phyloP scores from a whole-genome alignment of 371 early-diverging fungal genomes.

The Fennellomyces sp. region DNA sequence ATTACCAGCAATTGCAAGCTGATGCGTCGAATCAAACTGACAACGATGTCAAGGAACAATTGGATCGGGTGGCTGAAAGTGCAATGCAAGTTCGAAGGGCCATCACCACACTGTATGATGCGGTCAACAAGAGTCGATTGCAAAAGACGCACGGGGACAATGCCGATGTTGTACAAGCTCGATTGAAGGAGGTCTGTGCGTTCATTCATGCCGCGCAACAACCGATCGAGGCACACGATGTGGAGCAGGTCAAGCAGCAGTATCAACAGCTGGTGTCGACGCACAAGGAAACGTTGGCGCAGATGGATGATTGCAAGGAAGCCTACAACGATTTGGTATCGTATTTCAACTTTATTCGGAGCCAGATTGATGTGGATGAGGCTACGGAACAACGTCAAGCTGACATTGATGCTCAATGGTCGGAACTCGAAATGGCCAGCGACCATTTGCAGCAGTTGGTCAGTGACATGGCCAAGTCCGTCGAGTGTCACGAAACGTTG shows the following conservation, averaged over 20 bases:
- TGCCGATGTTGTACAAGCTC: slow-evolving; percentile 9
- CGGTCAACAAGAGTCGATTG: slow-evolving; percentile 38
- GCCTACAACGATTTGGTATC: slow-evolving; percentile 40
- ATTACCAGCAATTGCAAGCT: slow-evolving; percentile 31
- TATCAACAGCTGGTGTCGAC: slow-evolving; percentile 16
- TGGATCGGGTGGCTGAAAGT: slow-evolving; percentile 34
- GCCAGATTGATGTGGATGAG: slow-evolving; percentile 25
- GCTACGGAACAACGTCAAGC: slow-evolving; percentile 22
- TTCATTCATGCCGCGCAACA: background rate
- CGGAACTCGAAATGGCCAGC: slow-evolving; percentile 8
- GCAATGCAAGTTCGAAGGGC: slow-evolving; percentile 27
- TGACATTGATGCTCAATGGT: background rate
- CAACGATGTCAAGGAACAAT: slow-evolving; percentile 16
- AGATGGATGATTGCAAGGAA: slow-evolving; percentile 34
- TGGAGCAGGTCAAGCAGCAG: slow-evolving; percentile 7
- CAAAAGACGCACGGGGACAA: slow-evolving; percentile 28
- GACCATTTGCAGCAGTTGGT: background rate
- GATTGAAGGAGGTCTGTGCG: slow-evolving; percentile 4
- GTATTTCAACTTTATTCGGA: slow-evolving; percentile 30
- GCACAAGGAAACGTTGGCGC: slow-evolving; percentile 25
- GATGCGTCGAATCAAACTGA: background rate
- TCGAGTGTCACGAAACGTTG: slow-evolving; percentile 5
- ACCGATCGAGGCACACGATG: background rate
- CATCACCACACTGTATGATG: slow-evolving; percentile 37
- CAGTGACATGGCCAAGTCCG: slow-evolving; percentile 2